A percentile compares a stretch with the other conserved stretches of the same genome.
Evolutionary conservation across 495 filamentous ascomycete species (phyloP).

Genomic region (Aspergillus indologenus): DNA sequence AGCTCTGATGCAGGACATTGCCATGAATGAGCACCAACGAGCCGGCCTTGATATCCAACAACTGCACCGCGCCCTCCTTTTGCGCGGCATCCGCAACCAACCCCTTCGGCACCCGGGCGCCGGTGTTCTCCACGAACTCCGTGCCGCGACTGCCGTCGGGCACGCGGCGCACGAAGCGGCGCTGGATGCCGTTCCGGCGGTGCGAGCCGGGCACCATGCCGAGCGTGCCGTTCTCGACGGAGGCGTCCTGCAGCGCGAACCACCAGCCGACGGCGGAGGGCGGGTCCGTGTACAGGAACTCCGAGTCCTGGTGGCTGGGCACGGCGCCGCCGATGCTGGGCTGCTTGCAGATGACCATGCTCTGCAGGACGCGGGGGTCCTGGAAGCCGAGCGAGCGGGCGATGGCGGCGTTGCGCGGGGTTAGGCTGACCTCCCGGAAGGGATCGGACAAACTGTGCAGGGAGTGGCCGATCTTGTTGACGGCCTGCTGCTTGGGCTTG

Average conservation of each 20-base stretch:
- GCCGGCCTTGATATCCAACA: constrained; percentile 81
- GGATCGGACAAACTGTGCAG: constrained; percentile 72
- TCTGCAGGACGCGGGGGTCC: constrained; percentile 78
- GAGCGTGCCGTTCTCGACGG: constrained; percentile 78
- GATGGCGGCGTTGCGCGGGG: constrained; percentile 56
- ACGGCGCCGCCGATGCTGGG: constrained; percentile 91
- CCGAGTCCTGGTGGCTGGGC: constrained; percentile 82
- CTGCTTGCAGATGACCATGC: constrained; percentile 98
- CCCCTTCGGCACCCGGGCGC: constrained; percentile 44
- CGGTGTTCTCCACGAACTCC: constrained; percentile 53
- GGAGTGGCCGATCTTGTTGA: constrained; percentile 97
- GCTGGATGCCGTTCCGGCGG: constrained; percentile 49
- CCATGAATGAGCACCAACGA: constrained; percentile 92
- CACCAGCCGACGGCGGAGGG: constrained; percentile 90
- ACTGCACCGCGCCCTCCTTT: constrained; percentile 55
- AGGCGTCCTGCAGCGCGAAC: constrained; percentile 93
- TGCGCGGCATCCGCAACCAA: constrained; percentile 35
- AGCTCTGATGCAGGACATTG: constrained; percentile 94
- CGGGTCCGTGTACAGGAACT: constrained; percentile 89
- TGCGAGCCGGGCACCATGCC: constrained; percentile 82
- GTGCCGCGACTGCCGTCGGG: constrained; percentile 40
- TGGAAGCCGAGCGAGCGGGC: constrained; percentile 68
- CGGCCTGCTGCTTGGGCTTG: constrained; percentile 74
- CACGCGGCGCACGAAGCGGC: constrained; percentile 68
- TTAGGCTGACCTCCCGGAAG: constrained; percentile 62